Base-by-base conservation (phyloP, 257 asterid species). In the Sherardia arvensis region DNA sequence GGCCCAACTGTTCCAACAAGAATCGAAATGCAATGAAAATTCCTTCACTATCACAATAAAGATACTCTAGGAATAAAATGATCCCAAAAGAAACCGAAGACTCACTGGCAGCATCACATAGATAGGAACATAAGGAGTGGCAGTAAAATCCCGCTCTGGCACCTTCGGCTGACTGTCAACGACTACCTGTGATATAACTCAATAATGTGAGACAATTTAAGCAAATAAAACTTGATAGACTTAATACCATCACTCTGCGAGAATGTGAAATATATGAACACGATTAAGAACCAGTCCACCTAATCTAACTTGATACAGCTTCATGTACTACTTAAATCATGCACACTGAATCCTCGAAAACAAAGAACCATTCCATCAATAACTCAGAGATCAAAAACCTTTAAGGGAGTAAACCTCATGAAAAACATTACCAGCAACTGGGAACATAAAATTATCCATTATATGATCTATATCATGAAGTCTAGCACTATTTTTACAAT, bases 31-130 rank as follows among this genome's bases (percentile, higher is more conserved):
- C 51, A 11, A 17, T 21, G 3, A 28, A 36, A 22, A 55, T 56
- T 26, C 33, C 15, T 40, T 40, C 48, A 1, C 53, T 40, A 57
- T 28, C 11, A 67, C 60, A 30, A 0, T 2, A 8, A 1, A 57
- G 51, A 36, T 38, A 15, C 25, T 4, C 18, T 38, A 10, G 47
- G 47, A 10, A 38, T 38, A 21, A 29, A 28, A 58, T 21, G 7
- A 53, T 10, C 6, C 38, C 34, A 58, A 28, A 58, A 7, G 62
- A 58, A 34, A 29, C 32, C 29, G 28, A 65, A 15, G 61, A 87
- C 95, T 87, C 84, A 87, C 92, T 4, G 95, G 92, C 51, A 84
- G 80, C 95, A 83, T 85, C 80, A 85, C 88, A 60, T 74, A 84
- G 22, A 87, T 68, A 3, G 93, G 90, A 68, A 87, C 81, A 76